Percentiles rank a stretch among this genome's conserved stretches.
Conservation (phyloP, 306 rosid genomes). For the Alnus rubra region DNA sequence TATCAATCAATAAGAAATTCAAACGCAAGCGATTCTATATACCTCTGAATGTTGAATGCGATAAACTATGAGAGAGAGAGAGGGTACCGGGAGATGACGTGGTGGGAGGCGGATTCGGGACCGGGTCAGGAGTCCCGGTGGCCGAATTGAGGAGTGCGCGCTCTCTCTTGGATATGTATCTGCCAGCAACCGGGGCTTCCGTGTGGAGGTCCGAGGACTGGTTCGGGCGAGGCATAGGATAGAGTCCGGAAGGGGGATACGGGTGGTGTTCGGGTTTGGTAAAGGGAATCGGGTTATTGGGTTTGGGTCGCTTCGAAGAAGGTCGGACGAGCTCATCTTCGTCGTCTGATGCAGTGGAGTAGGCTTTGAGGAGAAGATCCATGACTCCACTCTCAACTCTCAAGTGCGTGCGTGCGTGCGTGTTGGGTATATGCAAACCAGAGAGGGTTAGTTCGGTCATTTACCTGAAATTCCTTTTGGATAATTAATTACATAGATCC, state of each 20-base stretch:
- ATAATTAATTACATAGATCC: too few species aligned
- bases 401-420: neutral
- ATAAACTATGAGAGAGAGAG: neutral
- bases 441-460: too few species aligned
- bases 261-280: conserved; percentile 17
- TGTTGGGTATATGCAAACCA: too few species aligned
- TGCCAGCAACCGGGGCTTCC: conserved; percentile 54
- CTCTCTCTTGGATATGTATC: conserved; percentile 82
- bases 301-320: conserved; percentile 35
- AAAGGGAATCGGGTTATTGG: conserved; percentile 18
- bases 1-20: conserved; percentile 12
- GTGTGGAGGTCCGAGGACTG: conserved; percentile 17
- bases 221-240: conserved; percentile 12
- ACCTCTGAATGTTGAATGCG: neutral
- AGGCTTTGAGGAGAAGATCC: conserved; percentile 67
- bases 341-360: conserved; percentile 54
- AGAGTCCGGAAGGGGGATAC: neutral
- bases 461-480: too few species aligned
- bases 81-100: conserved; percentile 46
- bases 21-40: neutral
- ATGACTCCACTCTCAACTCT: conserved; percentile 16
- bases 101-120: conserved; percentile 30
- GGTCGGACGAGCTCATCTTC: conserved; percentile 21
- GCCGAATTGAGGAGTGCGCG: conserved; percentile 43
- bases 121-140: conserved; percentile 30